phyloP scores from a whole-genome alignment of 805 yeast genomes.

The Wickerhamiella bombiphila region DNA sequence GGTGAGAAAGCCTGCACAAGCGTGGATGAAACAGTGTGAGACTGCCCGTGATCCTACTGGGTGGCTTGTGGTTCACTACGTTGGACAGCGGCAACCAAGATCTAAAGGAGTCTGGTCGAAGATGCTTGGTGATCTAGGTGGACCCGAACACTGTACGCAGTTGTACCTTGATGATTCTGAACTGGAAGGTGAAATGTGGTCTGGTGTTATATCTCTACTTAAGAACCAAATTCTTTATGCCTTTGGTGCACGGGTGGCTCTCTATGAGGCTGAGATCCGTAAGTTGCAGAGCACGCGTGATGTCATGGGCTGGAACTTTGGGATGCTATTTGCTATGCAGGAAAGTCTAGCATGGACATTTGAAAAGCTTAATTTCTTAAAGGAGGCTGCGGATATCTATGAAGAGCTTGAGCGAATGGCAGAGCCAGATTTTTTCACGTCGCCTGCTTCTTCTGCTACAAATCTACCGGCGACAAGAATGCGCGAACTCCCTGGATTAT shows the following conservation, averaged over 20 bases:
- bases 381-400: conserved; percentile 45
- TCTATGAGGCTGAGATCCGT: conserved; percentile 29
- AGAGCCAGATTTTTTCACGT: conserved; percentile 13
- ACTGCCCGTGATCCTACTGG: conserved; percentile 34
- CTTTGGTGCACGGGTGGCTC: conserved; percentile 33
- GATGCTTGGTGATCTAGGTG: conserved; percentile 21
- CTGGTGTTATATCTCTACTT: conserved; percentile 29
- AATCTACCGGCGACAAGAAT: no score
- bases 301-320: conserved; percentile 33
- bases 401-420: conserved; percentile 30
- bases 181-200: conserved; percentile 36
- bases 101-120: conserved; percentile 15
- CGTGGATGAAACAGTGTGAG: conserved; percentile 49
- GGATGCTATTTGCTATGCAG: conserved; percentile 30
- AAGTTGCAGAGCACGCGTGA: conserved; percentile 25
- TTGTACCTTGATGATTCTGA: conserved; percentile 8
- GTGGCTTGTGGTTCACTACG: conserved; percentile 46
- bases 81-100: conserved; percentile 12
- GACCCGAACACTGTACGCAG: conserved; percentile 16
- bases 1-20: conserved; percentile 66
- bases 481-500: conserved; percentile 5
- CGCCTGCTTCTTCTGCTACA: conserved; percentile 6
- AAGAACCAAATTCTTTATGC: conserved; percentile 39
- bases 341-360: conserved; percentile 40
- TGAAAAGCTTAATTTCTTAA: conserved; percentile 40